phyloP scores from a whole-genome alignment of 176 grass and related monocot species.

The Phoenix roebelenii region DNA sequence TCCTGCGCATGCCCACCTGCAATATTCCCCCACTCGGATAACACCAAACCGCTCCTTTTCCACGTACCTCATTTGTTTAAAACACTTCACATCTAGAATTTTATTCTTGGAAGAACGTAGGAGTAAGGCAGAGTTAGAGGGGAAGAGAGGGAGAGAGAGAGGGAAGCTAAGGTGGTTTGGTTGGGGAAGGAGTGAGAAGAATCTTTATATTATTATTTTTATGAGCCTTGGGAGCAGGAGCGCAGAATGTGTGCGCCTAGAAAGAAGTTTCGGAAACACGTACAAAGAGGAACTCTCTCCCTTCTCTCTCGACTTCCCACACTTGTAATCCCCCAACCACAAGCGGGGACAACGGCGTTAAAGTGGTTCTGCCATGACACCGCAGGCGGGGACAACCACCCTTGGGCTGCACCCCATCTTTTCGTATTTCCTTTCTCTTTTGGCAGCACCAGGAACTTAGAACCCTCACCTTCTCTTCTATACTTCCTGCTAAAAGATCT shows the following conservation, averaged over 20 bases:
- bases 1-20: conserved; percentile 9
- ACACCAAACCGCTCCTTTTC: conserved; percentile 21
- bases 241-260: conserved; percentile 94
- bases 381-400: conserved; percentile 41
- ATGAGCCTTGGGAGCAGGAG: conserved; percentile 77
- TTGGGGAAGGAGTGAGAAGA: conserved; percentile 4
- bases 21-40: conserved; percentile 17
- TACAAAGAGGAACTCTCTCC: conserved; percentile 12
- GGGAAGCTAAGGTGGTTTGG: background rate
- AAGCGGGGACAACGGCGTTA: conserved; percentile 53
- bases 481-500: too few relatives aligned
- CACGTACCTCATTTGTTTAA: background rate
- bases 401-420: conserved; percentile 27
- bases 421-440: background rate
- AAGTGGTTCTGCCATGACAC: conserved; percentile 45
- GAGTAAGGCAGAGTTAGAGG: background rate
- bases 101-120: conserved; percentile 14
- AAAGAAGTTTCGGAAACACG: conserved; percentile 38
- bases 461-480: too few relatives aligned
- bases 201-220: conserved; percentile 21
- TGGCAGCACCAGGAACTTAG: too few relatives aligned
- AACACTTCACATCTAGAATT: background rate
- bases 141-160: background rate
- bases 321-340: conserved; percentile 22
- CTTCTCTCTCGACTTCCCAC: conserved; percentile 41